Base-by-base conservation (phyloP, 2,329 filamentous ascomycete species). In the Cercospora citrullina region DNA sequence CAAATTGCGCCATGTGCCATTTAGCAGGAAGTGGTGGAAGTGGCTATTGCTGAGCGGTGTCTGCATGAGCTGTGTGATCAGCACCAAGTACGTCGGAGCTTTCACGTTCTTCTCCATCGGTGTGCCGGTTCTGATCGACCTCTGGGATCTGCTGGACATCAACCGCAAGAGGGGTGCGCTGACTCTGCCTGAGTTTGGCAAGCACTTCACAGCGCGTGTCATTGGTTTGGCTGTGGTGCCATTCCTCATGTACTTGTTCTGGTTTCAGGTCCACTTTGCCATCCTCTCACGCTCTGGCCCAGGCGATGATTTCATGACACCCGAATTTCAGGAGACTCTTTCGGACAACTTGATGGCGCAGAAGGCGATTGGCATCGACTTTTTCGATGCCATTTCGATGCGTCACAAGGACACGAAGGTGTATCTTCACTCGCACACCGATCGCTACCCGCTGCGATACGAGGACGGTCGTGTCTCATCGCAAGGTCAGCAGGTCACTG, bases 231-330 rank as follows among this genome's bases (percentile, higher is more conserved):
- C 98, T 74, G 79, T 97, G 73, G 87, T 98, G 73, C 95, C 95
- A 14, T 97, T 99, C 85, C 85, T 98, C 77, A 96, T 99, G 82
- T 99, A 99, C 81, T 87, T 99, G 58, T 98, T 99, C 86, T 99
- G 95, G 95, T 99, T 99, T 89, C 95, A 99, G 85, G 94, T 99
- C 31, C 95, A 99, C 83, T 99, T 99, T 80, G 86, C 92, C 55
- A 92, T 99, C 75, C 86, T 99, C 70, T 90, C 84, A 72, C 87
- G 90, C 68, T 98, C 95, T 63, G 95, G 95, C 39, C 94, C 95
- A 55, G 95, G 95, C 64, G 95, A 99, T 78, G 94, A 98, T 77
- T 99, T 99, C 83, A 99, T 99, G 95, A 93, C 91, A 4, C 95
- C 95, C 1, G 93, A 95, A 77, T 99, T 99, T 84, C 95, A 99